Evolutionary conservation across 169 alveolate genomes (phyloP).

Genomic region (Eimeria maxima): DNA sequence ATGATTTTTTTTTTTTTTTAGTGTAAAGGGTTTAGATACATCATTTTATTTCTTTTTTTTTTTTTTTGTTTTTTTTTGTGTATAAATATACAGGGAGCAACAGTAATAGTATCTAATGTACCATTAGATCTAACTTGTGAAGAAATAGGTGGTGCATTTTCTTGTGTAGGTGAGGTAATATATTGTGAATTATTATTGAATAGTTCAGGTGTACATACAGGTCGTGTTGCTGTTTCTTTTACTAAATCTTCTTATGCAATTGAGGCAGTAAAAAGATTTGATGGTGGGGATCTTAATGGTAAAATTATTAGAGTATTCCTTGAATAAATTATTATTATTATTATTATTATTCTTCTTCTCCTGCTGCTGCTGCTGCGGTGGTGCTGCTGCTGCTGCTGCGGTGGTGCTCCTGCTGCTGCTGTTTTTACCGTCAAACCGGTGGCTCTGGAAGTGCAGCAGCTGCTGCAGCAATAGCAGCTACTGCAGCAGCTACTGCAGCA

Average conservation of each 20-base stretch:
- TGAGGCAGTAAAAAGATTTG: constrained; percentile 76
- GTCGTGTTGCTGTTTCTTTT: constrained; percentile 61
- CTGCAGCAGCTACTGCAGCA: too few relatives aligned
- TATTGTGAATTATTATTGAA: constrained; percentile 68
- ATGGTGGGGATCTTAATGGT: constrained; percentile 82
- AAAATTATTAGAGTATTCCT: constrained; percentile 78
- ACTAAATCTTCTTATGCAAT: background rate
- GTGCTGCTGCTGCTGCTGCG: too few relatives aligned
- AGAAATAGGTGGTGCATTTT: constrained; percentile 78
- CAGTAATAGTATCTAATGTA: constrained; percentile 57
- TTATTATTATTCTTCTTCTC: too few relatives aligned
- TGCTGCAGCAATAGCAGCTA: too few relatives aligned
- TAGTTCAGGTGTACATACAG: constrained; percentile 70
- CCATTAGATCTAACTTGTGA: constrained; percentile 77
- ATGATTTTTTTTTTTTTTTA: too few relatives aligned
- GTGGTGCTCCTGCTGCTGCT: too few relatives aligned
- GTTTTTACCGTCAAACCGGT: too few relatives aligned
- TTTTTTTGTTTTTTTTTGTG: too few relatives aligned
- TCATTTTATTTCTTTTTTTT: too few relatives aligned
- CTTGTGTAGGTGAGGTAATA: constrained; percentile 71
- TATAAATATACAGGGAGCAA: constrained; percentile 37
- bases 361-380: background rate
- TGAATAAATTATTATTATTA: too few relatives aligned
- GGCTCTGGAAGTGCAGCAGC: too few relatives aligned
- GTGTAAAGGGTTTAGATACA: too few relatives aligned